phyloP scores from a whole-genome alignment of 495 filamentous ascomycete genomes.

The Trichoderma virens region DNA sequence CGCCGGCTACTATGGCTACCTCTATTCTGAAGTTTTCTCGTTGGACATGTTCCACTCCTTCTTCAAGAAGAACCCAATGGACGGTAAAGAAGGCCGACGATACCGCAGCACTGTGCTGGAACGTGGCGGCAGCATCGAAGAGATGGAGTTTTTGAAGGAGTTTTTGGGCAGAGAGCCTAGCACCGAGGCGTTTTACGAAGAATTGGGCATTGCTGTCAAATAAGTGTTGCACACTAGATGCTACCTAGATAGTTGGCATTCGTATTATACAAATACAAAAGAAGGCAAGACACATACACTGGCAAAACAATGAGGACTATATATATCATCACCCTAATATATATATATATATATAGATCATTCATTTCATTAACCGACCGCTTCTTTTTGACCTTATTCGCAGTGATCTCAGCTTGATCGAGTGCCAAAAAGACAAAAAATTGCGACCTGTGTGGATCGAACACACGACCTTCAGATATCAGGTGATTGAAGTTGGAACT shows the following conservation, averaged over 20 bases:
- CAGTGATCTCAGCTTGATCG: neutral
- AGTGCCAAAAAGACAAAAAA: slow-evolving; percentile 4
- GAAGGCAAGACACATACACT: no score
- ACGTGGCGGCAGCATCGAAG: slow-evolving; percentile 63
- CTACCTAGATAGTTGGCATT: neutral
- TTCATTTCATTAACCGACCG: neutral
- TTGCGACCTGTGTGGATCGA: slow-evolving; percentile 8
- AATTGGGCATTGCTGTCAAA: slow-evolving; percentile 47
- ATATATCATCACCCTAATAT: no score
- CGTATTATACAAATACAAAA: no score
- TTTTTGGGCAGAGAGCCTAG: slow-evolving; percentile 68
- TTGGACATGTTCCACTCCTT: slow-evolving; percentile 72
- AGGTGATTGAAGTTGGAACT: slow-evolving; percentile 2
- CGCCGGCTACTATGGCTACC: slow-evolving; percentile 53
- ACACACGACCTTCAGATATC: slow-evolving; percentile 9
- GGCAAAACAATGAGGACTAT: no score
- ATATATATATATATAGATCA: no score
- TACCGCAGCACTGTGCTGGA: slow-evolving; percentile 70
- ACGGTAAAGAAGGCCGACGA: slow-evolving; percentile 53
- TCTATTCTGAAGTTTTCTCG: slow-evolving; percentile 58
- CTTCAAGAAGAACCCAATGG: slow-evolving; percentile 70
- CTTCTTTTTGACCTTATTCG: neutral
- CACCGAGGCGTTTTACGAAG: slow-evolving; percentile 66
- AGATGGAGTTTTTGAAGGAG: slow-evolving; percentile 64
- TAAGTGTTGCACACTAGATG: neutral